Conservation (phyloP, 768 basidiomycete genomes). For the Ramaria rubella region DNA sequence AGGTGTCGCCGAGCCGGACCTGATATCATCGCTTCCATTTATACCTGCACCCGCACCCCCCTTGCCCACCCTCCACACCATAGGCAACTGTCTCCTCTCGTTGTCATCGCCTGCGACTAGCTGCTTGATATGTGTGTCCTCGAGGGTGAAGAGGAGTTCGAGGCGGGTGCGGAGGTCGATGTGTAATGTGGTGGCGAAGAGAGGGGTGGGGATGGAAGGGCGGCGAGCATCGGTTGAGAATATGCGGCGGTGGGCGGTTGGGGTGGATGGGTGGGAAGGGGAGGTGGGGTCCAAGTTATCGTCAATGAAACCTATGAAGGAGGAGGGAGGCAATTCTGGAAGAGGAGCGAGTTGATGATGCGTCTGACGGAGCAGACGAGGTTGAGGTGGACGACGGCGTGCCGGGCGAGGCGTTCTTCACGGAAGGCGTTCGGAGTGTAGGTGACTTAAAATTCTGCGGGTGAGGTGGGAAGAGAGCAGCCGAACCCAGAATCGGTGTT, state of each 20-base stretch:
- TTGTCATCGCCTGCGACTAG: constrained; percentile 62
- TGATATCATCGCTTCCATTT: not conserved
- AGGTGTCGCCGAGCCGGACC: constrained; percentile 35
- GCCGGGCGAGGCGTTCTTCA: constrained; percentile 86
- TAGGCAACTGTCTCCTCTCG: constrained; percentile 57
- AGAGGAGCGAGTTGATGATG: constrained; percentile 37
- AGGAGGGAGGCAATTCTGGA: constrained; percentile 40
- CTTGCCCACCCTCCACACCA: too few relatives aligned
- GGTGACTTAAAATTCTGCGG: constrained; percentile 81
- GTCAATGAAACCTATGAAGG: constrained; percentile 68
- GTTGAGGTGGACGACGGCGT: constrained; percentile 83
- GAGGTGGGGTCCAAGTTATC: constrained; percentile 49
- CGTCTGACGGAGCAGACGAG: constrained; percentile 75
- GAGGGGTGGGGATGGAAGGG: constrained; percentile 50
- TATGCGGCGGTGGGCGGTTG: constrained; percentile 42
- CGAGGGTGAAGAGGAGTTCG: constrained; percentile 63
- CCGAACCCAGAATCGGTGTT: too few relatives aligned
- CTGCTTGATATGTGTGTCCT: constrained; percentile 58
- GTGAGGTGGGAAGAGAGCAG: too few relatives aligned
- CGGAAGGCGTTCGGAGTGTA: constrained; percentile 74
- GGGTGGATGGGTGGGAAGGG: constrained; percentile 44
- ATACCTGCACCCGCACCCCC: too few relatives aligned
- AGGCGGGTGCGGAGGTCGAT: constrained; percentile 31
- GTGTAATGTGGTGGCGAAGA: constrained; percentile 24
- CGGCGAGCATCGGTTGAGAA: constrained; percentile 17